A percentile compares a stretch with the other conserved stretches of the same genome.
These are phyloP conservation scores for Penstemon eatonii DNA, from an alignment of 257 asterid genomes.

Conservation along the genomic window DNA sequence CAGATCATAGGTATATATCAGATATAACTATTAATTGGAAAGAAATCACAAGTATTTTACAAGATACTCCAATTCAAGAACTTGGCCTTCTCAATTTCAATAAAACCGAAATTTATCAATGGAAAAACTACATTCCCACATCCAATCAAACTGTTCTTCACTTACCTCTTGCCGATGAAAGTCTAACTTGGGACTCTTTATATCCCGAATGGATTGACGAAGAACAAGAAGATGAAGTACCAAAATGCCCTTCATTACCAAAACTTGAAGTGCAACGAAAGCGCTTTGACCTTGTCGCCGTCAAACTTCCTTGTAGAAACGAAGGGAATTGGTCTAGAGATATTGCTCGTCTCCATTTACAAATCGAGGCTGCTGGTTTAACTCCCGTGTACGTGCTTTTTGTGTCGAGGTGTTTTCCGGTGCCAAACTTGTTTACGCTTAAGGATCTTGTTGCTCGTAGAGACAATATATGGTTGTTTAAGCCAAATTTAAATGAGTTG, in stretches of 20 bases:
- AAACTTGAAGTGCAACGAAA: conserved; percentile 47
- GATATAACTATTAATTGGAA: conserved; percentile 52
- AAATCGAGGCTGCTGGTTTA: conserved; percentile 64
- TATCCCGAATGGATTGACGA: conserved; percentile 97
- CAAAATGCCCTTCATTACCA: conserved; percentile 75
- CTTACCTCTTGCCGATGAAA: conserved; percentile 51
- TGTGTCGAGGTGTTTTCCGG: conserved; percentile 61
- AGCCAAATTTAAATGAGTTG: conserved; percentile 45
- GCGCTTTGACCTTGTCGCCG: conserved; percentile 69
- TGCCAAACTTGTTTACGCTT: conserved; percentile 66
- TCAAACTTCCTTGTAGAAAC: conserved; percentile 79
- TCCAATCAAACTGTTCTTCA: conserved; percentile 48
- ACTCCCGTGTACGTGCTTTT: conserved; percentile 64
- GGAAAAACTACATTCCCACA: conserved; percentile 50
- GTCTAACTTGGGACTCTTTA: conserved; percentile 68
- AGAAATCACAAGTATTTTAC: conserved; percentile 33
- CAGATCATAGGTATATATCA: conserved; percentile 69
- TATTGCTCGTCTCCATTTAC: conserved; percentile 72
- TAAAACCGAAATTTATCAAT: conserved; percentile 47
- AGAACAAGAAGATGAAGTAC: conserved; percentile 73
- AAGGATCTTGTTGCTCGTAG: conserved; percentile 52
- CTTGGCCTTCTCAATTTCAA: conserved; percentile 75
- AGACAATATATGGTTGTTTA: conserved; percentile 67
- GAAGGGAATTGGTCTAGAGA: conserved; percentile 85
- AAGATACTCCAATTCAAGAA: conserved; percentile 38